These are phyloP conservation scores for Podospora tetraspora DNA, from an alignment of 495 filamentous ascomycete species.

Conservation along the genomic window DNA sequence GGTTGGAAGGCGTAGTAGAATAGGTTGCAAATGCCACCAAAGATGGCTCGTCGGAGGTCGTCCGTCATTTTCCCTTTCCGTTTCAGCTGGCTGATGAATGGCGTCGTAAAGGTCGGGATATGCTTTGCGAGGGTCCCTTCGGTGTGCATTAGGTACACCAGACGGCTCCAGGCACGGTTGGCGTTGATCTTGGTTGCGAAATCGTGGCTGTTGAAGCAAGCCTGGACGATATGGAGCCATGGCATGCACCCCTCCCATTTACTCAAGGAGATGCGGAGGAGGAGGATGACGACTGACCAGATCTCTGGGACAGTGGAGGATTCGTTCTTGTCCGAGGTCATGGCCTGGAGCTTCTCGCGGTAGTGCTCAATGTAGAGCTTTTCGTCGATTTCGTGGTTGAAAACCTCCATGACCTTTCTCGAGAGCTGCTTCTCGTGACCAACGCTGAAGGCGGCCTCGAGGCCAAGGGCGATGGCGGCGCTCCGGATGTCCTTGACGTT, in stretches of 20 bases:
- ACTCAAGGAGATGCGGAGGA: conserved; percentile 63
- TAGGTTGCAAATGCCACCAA: conserved; percentile 69
- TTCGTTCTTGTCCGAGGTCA: conserved; percentile 61
- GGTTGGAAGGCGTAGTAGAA: conserved; percentile 85
- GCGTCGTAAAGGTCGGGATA: conserved; percentile 61
- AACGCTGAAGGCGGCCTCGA: conserved; percentile 56
- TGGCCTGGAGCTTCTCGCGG: conserved; percentile 59
- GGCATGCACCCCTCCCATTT: conserved; percentile 65
- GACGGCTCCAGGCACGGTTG: conserved; percentile 74
- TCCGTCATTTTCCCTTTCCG: conserved; percentile 56
- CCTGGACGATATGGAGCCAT: conserved; percentile 73
- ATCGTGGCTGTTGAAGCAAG: conserved; percentile 79
- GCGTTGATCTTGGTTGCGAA: conserved; percentile 66
- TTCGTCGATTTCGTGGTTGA: conserved; percentile 53
- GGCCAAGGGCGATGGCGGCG: conserved; percentile 68
- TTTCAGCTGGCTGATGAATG: conserved; percentile 64
- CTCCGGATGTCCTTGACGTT: conserved; percentile 66
- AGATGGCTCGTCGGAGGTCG: conserved; percentile 52
- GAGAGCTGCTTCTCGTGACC: conserved; percentile 61
- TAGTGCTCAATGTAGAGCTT: conserved; percentile 60
- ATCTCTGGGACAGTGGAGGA: conserved; percentile 71
- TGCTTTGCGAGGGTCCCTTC: conserved; percentile 56
- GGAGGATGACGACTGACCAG: conserved; percentile 75
- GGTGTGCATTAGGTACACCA: conserved; percentile 64
- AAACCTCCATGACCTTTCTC: conserved; percentile 58